Conservation (phyloP, 1,284 basidiomycete species). For the Paramarasmius palmivorus region DNA sequence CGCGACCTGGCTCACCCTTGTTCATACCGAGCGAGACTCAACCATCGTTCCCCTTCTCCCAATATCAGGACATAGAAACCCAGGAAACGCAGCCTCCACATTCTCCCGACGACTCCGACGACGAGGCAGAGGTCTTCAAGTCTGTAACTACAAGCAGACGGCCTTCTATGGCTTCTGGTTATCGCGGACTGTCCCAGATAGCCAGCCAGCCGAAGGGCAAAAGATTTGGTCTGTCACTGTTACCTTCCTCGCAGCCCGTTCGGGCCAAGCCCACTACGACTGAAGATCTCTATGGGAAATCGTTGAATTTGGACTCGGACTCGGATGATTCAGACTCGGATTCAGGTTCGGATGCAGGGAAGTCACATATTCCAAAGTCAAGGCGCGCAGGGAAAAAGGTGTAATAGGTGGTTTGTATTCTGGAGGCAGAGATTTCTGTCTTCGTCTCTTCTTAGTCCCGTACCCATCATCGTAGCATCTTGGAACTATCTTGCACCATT, state of each 20-base stretch:
- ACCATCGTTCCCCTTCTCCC: constrained; percentile 46
- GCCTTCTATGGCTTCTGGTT: constrained; percentile 26
- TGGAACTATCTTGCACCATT: no score
- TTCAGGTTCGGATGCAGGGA: constrained; percentile 42
- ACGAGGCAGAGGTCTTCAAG: constrained; percentile 32
- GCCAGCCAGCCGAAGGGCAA: constrained; percentile 35
- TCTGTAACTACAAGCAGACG: constrained; percentile 21
- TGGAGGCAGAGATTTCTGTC: no score
- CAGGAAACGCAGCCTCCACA: constrained; percentile 11
- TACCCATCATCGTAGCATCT: no score
- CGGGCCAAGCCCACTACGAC: constrained; percentile 23
- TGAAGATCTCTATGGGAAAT: constrained; percentile 33
- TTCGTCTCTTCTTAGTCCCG: no score
- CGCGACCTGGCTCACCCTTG: constrained; percentile 27
- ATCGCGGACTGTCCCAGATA: constrained; percentile 54
- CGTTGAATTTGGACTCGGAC: constrained; percentile 30
- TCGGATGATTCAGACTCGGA: constrained; percentile 39
- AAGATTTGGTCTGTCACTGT: constrained; percentile 35
- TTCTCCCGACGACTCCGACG: constrained; percentile 35
- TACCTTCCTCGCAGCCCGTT: constrained; percentile 25
- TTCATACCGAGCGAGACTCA: constrained; percentile 47
- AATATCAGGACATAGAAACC: constrained; percentile 27
- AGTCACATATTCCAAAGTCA: constrained; percentile 59
- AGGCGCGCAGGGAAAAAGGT: constrained; percentile 51
- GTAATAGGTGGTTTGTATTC: neutral